A percentile compares a stretch with the other conserved stretches of the same genome.
Conservation (phyloP, 1,284 basidiomycete genomes). For the Microbotryum intermedium region DNA sequence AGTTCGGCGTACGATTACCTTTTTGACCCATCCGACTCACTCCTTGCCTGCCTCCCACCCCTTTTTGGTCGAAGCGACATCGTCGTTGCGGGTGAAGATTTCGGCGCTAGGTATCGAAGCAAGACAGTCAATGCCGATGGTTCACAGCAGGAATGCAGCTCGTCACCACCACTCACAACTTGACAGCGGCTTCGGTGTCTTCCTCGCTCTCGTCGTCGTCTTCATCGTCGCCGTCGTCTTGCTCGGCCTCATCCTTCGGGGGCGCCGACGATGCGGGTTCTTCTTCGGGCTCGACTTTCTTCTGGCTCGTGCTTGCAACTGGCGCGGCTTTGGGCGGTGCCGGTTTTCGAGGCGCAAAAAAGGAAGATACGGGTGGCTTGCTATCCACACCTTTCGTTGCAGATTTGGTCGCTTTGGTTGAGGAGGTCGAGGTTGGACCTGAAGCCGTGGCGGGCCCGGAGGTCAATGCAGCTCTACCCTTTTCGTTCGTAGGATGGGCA, state of each 20-base stretch:
- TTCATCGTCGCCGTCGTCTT: constrained; percentile 39
- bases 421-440: constrained; percentile 10
- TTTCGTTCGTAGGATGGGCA: neutral
- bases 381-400: neutral
- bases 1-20: neutral
- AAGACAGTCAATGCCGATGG: constrained; percentile 3
- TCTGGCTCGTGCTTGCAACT: neutral
- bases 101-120: constrained; percentile 52
- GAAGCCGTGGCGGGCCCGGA: neutral
- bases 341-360: constrained; percentile 14
- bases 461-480: neutral
- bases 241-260: constrained; percentile 29
- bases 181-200: constrained; percentile 38
- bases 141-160: neutral
- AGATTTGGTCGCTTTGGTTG: constrained; percentile 5
- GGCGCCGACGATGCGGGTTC: neutral
- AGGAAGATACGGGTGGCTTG: constrained; percentile 14
- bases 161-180: constrained; percentile 32
- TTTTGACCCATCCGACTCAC: constrained; percentile 45
- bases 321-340: neutral
- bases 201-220: constrained; percentile 44
- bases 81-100: constrained; percentile 49
- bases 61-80: constrained; percentile 16
- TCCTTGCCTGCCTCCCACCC: constrained; percentile 80
- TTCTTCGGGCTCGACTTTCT: neutral